These are phyloP conservation scores for Ceratocystis alfenasii DNA, from an alignment of 2,329 filamentous ascomycete species.

Conservation along the genomic window DNA sequence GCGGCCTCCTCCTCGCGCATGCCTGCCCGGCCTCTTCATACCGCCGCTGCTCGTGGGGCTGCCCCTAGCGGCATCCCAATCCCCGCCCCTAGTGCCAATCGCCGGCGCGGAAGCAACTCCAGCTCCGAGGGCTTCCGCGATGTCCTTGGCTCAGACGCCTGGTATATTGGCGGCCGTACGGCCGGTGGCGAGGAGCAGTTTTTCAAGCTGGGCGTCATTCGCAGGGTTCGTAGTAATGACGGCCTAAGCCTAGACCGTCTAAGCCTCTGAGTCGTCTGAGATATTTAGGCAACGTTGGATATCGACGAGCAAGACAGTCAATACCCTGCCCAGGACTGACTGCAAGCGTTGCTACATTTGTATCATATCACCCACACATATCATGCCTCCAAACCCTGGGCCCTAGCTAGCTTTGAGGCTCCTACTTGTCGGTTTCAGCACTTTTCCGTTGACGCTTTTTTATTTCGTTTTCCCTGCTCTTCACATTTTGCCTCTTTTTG, in stretches of 20 bases:
- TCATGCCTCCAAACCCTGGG: not conserved
- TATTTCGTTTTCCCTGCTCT: not conserved
- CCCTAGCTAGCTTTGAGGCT: not conserved
- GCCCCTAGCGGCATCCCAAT: constrained; percentile 31
- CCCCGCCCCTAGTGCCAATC: constrained; percentile 26
- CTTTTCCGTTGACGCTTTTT: not conserved
- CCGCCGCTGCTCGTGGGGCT: constrained; percentile 25
- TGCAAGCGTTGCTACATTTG: constrained; percentile 4
- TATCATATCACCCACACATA: constrained; percentile 4
- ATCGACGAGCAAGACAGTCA: not conserved
- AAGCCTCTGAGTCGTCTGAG: constrained; percentile 47
- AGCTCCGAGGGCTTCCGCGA: constrained; percentile 66
- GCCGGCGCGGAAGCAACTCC: constrained; percentile 60
- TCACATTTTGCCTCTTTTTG: not conserved
- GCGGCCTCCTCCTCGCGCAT: constrained; percentile 10
- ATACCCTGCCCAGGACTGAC: not conserved
- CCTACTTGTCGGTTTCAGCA: not conserved
- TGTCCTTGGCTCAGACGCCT: constrained; percentile 59
- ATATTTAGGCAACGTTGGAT: not conserved
- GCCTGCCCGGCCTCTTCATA: constrained; percentile 6
- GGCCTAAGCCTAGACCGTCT: constrained; percentile 62
- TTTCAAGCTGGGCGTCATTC: constrained; percentile 68
- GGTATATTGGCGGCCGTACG: constrained; percentile 69
- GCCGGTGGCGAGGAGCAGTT: constrained; percentile 68
- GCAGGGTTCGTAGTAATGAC: constrained; percentile 60